Evolutionary conservation across 1,284 basidiomycete genomes (phyloP), one percentile per base, ranked within the genome.

Genomic region (Meira miltonrushii): DNA sequence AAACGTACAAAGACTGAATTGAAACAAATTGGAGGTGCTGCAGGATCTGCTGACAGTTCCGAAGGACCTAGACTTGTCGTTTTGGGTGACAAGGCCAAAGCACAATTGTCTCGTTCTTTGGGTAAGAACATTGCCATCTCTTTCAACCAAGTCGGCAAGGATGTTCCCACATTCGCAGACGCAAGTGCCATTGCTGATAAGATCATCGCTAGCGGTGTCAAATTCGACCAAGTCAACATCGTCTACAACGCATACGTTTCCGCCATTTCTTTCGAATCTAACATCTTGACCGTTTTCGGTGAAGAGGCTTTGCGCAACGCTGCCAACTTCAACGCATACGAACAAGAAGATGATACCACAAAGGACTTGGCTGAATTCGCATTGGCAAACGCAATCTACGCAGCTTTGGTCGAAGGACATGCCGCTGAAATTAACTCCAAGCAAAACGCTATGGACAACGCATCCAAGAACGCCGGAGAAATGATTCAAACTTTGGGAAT

Each of bases 381-480:
- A 7, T 84, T 99, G 62, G 92, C 95, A 79, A 97, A 98, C 81
- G 92, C 92, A 71, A 86, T 98, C 83, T 98, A 87, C 80, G 87
- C 92, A 67, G 88, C 92, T 57, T 88, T 99, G 55, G 89, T 90
- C 51, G 95, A 99, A 82, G 89, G 87, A 62, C 93, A 97, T 80
- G 94, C 95, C 62, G 91, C 92, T 72, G 94, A 98, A 82, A 89
- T 88, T 79, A 88, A 87, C 75, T 77, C 61, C 46, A 77, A 69
- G 70, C 89, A 94, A 72, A 97, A 95, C 75, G 94, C 95, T 78
- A 99, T 99, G 94, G 94, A 98, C 86, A 98, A 94, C 79, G 95
- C 94, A 55, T 94, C 93, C 68, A 98, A 83, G 87, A 98, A 98
- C 81, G 95, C 94, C 60, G 84, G 82, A 55, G 75, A 74, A 67